phyloP scores from a whole-genome alignment of 805 yeast species.

The Saccharomyces cerevisiae region DNA sequence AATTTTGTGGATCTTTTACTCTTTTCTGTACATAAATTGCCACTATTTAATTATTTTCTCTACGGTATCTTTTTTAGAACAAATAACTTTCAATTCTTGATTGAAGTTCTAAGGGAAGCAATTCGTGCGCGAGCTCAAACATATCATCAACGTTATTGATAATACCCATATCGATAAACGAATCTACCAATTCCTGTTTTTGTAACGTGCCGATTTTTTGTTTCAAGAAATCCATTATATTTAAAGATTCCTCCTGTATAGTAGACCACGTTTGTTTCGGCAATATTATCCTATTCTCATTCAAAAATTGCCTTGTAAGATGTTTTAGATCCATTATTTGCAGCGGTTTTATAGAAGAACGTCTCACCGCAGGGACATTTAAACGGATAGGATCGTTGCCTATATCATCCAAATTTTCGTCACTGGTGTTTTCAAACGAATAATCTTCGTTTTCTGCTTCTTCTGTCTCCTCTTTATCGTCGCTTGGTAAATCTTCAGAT shows the following conservation, averaged over 20 bases:
- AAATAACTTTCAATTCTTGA: neutral
- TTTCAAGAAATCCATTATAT: neutral
- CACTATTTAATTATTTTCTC: neutral
- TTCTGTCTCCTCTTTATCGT: neutral
- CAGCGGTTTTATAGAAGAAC: neutral
- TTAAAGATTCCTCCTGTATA: neutral
- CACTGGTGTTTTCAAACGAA: neutral
- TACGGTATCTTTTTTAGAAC: neutral
- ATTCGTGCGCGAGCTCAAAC: neutral
- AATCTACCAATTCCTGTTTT: neutral
- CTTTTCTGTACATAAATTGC: neutral
- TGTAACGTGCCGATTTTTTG: neutral
- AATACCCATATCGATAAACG: neutral
- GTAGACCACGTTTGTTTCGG: neutral
- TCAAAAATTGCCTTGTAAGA: neutral
- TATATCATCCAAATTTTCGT: neutral
- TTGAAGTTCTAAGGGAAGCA: neutral
- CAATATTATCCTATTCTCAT: neutral
- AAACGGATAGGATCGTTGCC: neutral
- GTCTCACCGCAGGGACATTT: neutral
- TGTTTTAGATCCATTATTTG: neutral
- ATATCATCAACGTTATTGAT: neutral
- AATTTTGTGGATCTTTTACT: neutral
- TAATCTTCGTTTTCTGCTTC: neutral
- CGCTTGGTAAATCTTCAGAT: neutral